Evolutionary conservation across 2,329 filamentous ascomycete genomes (phyloP).

Genomic region (Ascochyta rabiei): DNA sequence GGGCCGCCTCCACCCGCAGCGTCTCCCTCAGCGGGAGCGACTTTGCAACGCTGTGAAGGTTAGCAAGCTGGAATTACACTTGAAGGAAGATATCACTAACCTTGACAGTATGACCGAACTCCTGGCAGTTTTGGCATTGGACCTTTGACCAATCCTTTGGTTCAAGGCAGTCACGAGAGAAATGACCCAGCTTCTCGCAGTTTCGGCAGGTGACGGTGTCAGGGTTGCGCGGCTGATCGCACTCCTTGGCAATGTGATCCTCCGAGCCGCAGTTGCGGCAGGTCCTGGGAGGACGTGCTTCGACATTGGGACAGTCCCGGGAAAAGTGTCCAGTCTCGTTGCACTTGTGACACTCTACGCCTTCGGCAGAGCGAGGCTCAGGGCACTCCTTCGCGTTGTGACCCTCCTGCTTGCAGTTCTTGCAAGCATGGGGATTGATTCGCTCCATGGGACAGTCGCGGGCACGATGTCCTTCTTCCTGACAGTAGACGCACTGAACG

Average conservation of each 20-base stretch:
- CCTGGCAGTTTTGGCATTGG: constrained; percentile 56
- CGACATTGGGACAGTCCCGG: constrained; percentile 42
- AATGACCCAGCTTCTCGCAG: constrained; percentile 69
- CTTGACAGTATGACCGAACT: constrained; percentile 46
- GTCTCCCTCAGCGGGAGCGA: constrained; percentile 27
- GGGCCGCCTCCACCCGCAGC: constrained; percentile 21
- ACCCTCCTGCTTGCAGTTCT: constrained; percentile 66
- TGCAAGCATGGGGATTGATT: constrained; percentile 69
- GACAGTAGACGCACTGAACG: constrained; percentile 70
- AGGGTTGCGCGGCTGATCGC: constrained; percentile 45
- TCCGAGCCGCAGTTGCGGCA: constrained; percentile 48
- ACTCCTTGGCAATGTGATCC: constrained; percentile 47
- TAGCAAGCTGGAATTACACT: neutral
- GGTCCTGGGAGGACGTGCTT: constrained; percentile 30
- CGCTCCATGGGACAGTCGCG: constrained; percentile 66
- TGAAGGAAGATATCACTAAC: constrained; percentile 15
- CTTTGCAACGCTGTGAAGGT: constrained; percentile 42
- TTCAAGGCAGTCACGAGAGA: constrained; percentile 62
- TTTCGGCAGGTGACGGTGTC: constrained; percentile 60
- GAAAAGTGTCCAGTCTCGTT: constrained; percentile 55
- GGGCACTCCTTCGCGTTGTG: constrained; percentile 48
- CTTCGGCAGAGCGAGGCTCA: constrained; percentile 56
- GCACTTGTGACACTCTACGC: constrained; percentile 71
- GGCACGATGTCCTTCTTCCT: constrained; percentile 67
- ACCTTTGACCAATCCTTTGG: constrained; percentile 59